phyloP scores from a whole-genome alignment of 805 yeast species.

The Suhomyces pyralidae region DNA sequence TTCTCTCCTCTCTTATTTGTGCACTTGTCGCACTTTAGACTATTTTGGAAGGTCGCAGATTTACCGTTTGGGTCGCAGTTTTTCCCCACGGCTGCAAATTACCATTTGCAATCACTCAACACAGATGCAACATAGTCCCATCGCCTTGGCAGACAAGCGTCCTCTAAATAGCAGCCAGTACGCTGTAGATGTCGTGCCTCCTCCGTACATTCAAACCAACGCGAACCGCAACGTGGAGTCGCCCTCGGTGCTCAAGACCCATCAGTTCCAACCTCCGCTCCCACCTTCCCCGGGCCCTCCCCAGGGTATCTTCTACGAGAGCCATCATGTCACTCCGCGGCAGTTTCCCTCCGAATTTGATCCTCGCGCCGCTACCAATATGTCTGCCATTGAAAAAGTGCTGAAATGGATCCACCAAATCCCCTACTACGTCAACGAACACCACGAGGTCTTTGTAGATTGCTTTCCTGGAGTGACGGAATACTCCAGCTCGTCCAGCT shows the following conservation, averaged over 20 bases:
- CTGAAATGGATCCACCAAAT: conserved; percentile 58
- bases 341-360: conserved; percentile 37
- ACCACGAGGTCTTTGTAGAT: conserved; percentile 27
- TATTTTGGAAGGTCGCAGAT: background rate
- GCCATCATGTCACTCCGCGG: background rate
- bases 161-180: background rate
- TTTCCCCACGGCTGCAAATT: background rate
- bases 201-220: background rate
- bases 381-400: conserved; percentile 67
- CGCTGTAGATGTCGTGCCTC: background rate
- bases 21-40: background rate
- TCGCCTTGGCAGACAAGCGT: background rate
- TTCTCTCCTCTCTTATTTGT: background rate
- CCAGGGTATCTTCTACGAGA: background rate
- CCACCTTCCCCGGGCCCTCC: background rate
- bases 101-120: background rate
- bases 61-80: background rate
- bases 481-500: conserved; percentile 21
- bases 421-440: conserved; percentile 41
- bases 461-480: conserved; percentile 50
- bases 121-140: background rate
- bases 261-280: background rate
- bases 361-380: conserved; percentile 60
- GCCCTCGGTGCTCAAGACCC: background rate
- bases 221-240: background rate